Percentiles rank a stretch among this genome's conserved stretches.
phyloP scores from a whole-genome alignment of 306 rosid species.

The Prunus fruticosa region DNA sequence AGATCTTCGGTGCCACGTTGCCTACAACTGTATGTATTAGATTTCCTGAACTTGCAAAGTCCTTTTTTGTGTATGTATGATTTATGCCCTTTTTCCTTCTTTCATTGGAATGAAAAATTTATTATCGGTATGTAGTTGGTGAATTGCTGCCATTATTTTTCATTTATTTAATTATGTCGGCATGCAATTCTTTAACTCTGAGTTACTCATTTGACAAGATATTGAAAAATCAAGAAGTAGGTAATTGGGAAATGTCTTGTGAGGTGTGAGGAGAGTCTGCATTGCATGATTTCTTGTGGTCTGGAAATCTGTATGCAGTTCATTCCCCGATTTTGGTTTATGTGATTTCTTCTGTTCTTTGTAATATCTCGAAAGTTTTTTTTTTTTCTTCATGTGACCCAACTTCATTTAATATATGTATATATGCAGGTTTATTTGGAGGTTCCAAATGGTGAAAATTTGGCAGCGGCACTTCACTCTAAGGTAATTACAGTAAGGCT shows the following conservation, averaged over 20 bases:
- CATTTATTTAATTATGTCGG: neutral
- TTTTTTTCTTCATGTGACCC: conserved; percentile 17
- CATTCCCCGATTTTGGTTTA: neutral
- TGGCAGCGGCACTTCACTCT: conserved; percentile 67
- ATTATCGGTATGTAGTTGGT: neutral
- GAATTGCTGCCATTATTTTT: neutral
- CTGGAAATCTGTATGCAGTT: neutral
- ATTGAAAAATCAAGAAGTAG: conserved; percentile 1
- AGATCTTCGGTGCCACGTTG: conserved; percentile 63
- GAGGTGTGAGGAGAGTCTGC: conserved; percentile 8
- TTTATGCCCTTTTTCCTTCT: neutral
- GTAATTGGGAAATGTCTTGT: neutral
- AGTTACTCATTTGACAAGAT: conserved; percentile 4
- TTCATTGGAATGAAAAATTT: neutral
- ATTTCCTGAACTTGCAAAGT: conserved; percentile 14
- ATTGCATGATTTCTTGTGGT: conserved; percentile 1
- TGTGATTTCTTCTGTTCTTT: neutral
- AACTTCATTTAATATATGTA: conserved; percentile 15
- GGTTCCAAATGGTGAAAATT: conserved; percentile 68
- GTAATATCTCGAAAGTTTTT: conserved; percentile 2
- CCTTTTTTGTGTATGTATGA: neutral
- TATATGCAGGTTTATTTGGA: conserved; percentile 81
- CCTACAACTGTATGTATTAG: conserved; percentile 71
- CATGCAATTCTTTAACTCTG: conserved; percentile 4
- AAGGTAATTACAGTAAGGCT: conserved; percentile 56